A percentile compares a stretch with the other conserved stretches of the same genome.
Conservation (phyloP, 345 rosid genomes). For the Pugionium cornutum region DNA sequence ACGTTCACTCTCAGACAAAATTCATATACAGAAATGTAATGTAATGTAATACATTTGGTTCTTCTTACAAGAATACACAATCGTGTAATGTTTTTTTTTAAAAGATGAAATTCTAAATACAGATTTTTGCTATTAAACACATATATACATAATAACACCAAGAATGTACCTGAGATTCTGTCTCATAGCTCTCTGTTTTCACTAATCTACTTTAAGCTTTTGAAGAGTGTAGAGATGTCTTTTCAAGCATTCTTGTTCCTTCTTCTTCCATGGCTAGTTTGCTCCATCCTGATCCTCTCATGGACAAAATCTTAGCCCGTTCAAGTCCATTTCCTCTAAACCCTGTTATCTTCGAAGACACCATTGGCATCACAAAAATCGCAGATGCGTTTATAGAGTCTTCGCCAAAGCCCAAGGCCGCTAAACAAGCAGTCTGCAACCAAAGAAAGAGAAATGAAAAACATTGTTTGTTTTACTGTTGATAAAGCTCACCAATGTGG, state of each 20-base stretch:
- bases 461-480: slow-evolving; percentile 5
- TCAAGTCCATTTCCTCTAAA: slow-evolving; percentile 75
- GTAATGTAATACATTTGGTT: slow-evolving; percentile 24
- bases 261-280: slow-evolving; percentile 41
- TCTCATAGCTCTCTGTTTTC: background rate
- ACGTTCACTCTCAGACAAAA: slow-evolving; percentile 6
- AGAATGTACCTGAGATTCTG: slow-evolving; percentile 33
- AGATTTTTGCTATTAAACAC: slow-evolving; percentile 21
- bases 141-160: slow-evolving; percentile 17
- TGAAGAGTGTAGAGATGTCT: slow-evolving; percentile 36
- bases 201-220: slow-evolving; percentile 37
- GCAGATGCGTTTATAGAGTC: slow-evolving; percentile 96
- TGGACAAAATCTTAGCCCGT: slow-evolving; percentile 58
- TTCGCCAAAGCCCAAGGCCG: slow-evolving; percentile 76
- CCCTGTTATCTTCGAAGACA: slow-evolving; percentile 88
- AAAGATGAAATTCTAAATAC: slow-evolving; percentile 10
- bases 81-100: slow-evolving; percentile 23
- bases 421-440: slow-evolving; percentile 70
- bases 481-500: background rate
- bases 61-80: slow-evolving; percentile 35
- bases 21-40: slow-evolving; percentile 23
- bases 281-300: slow-evolving; percentile 73
- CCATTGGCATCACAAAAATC: slow-evolving; percentile 94
- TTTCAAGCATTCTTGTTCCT: slow-evolving; percentile 43
- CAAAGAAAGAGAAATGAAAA: background rate